Conservation (phyloP, 2,329 filamentous ascomycete species). For the Ascochyta koolunga region DNA sequence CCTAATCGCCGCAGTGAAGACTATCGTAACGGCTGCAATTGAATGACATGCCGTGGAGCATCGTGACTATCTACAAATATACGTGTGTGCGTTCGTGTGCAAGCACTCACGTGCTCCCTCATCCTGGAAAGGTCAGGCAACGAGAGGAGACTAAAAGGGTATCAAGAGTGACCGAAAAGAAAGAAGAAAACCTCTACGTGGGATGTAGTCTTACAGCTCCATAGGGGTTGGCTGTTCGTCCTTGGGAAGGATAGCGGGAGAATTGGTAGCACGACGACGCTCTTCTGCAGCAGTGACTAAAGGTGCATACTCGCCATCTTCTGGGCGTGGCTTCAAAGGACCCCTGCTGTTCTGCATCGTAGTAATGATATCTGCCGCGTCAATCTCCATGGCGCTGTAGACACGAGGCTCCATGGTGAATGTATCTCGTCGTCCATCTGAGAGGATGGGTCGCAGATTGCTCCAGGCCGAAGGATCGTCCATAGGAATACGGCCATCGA, state of each 20-base stretch:
- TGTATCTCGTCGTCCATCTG: slow-evolving; percentile 26
- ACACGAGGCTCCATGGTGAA: slow-evolving; percentile 36
- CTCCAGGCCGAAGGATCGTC: slow-evolving; percentile 43
- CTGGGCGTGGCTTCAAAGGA: slow-evolving; percentile 34
- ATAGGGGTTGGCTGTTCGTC: slow-evolving; percentile 7
- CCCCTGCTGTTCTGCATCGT: slow-evolving; percentile 41
- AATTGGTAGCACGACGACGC: slow-evolving; percentile 29
- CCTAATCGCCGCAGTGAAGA: background rate
- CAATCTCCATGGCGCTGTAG: slow-evolving; percentile 47
- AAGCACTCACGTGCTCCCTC: slow-evolving; percentile 6
- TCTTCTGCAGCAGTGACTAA: slow-evolving; percentile 39
- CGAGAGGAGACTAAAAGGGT: slow-evolving; percentile 17
- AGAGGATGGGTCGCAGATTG: slow-evolving; percentile 35
- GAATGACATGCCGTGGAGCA: background rate
- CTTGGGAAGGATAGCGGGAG: slow-evolving; percentile 16
- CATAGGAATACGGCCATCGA: slow-evolving; percentile 42
- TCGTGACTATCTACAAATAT: background rate
- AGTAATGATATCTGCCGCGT: slow-evolving; percentile 45
- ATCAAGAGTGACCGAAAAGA: slow-evolving; percentile 22
- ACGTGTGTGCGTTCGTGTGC: background rate
- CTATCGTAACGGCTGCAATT: background rate
- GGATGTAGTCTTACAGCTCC: slow-evolving; percentile 13
- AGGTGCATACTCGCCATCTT: slow-evolving; percentile 39
- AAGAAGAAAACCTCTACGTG: background rate
- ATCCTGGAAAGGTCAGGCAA: background rate